Base-by-base conservation (phyloP, 140 eudicot genomes). In the Anethum foeniculum region DNA sequence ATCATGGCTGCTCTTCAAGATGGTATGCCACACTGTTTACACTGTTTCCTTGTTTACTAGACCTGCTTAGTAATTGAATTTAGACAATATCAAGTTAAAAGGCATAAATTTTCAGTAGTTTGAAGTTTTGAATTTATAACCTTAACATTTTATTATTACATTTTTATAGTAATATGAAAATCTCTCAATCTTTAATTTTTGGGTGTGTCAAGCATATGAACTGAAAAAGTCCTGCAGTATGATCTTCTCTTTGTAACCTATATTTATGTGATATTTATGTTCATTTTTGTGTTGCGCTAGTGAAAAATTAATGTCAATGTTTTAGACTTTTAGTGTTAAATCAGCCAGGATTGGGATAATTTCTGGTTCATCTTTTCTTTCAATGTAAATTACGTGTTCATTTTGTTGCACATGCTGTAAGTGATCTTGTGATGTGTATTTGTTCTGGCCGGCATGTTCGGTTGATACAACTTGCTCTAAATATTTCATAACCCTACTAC, bases 1-100 rank as follows among this genome's bases (percentile, higher is more conserved):
- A 92, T 93, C 72, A 93, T 93, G 99, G 97, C 96, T 84, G 98
- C 99, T 67, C 93, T 95, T 47, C 97, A 93, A 86, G 99, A 95
- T 88, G 99, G 99, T 95, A 87, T 68, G n/a, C 77, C 7, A 56
- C 75, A 69, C 18, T 23, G 44, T 41, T 87, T 51, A 56, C 75
- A 69, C 18, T 23, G 44, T 41, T 87, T 51, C 6, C 7, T 58
- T 23, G 11, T 48, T 80, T 75, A 46, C 38, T 18, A 19, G 23
- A 46, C 19, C 30, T n/a, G 43, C 27, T 3, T 74, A 44, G 19
- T 44, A 41, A 10, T 30, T 67, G 73, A 67, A 28, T 18, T 0
- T 12, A 67, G 44, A 32, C 23, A 4, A 15, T 21, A 68, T 32
- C 36, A 25, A n/a, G 36, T 62, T 25, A 62, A 27, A 27, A 62